Conservation (phyloP, 208 protist genomes). For the Angomonas deanei region DNA sequence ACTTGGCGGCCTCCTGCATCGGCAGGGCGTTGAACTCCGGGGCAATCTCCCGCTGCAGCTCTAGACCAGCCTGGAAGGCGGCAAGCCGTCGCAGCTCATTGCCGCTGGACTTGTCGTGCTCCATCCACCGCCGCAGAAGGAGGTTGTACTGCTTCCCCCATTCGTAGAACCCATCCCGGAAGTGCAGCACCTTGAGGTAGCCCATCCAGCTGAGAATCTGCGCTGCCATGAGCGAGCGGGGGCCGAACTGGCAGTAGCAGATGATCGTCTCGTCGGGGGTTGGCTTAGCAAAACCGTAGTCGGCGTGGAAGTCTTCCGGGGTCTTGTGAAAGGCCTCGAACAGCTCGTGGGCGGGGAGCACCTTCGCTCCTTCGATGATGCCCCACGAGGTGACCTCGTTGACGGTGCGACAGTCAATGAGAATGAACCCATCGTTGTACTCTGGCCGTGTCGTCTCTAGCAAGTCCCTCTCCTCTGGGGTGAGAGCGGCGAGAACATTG, state of each 20-base stretch:
- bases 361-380: slow-evolving; percentile 79
- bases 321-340: slow-evolving; percentile 78
- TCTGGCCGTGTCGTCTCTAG: slow-evolving; percentile 50
- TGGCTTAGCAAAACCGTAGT: slow-evolving; percentile 77
- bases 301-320: slow-evolving; percentile 54
- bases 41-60: slow-evolving; percentile 74
- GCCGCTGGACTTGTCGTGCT: slow-evolving; percentile 64
- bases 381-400: slow-evolving; percentile 83
- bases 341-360: slow-evolving; percentile 76
- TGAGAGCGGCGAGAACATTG: slow-evolving; percentile 37
- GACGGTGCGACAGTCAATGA: slow-evolving; percentile 79
- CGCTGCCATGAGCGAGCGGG: slow-evolving; percentile 73
- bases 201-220: slow-evolving; percentile 84
- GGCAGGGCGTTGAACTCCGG: slow-evolving; percentile 75
- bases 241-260: slow-evolving; percentile 81
- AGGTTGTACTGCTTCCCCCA: slow-evolving; percentile 85
- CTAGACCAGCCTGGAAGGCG: slow-evolving; percentile 55
- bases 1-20: slow-evolving; percentile 55
- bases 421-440: slow-evolving; percentile 72
- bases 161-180: slow-evolving; percentile 78
- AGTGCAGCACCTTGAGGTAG: slow-evolving; percentile 71
- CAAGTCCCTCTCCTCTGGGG: slow-evolving; percentile 36
- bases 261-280: slow-evolving; percentile 62
- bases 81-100: slow-evolving; percentile 64
- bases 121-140: slow-evolving; percentile 72